These are phyloP conservation scores for Entamoeba histolytica DNA, from an alignment of 208 protist species.

Conservation along the genomic window DNA sequence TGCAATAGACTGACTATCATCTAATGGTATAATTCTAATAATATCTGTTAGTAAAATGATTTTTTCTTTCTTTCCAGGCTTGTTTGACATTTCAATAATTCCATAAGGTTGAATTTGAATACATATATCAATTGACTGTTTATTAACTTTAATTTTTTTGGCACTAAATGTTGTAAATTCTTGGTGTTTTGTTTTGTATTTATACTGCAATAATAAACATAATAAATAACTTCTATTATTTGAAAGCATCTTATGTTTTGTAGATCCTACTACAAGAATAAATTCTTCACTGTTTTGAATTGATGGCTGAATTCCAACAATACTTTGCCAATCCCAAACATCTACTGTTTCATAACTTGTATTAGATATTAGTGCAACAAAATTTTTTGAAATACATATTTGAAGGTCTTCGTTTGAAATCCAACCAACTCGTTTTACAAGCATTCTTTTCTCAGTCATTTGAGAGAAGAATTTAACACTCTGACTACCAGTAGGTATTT, in stretches of 20 bases:
- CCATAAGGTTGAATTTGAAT: neutral
- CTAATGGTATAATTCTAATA: neutral
- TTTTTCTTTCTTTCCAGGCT: neutral
- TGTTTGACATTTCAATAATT: neutral
- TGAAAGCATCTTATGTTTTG: neutral
- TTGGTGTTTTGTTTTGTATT: neutral
- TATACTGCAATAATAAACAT: neutral
- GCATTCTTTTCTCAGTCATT: neutral
- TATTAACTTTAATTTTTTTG: neutral
- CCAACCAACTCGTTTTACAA: neutral
- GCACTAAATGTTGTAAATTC: neutral
- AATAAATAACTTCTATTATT: neutral
- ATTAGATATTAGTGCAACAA: neutral
- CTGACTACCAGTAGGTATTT: neutral
- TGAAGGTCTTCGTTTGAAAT: neutral
- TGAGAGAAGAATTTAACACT: neutral
- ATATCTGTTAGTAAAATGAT: neutral
- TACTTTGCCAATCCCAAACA: neutral
- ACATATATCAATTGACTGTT: neutral
- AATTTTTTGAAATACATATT: neutral
- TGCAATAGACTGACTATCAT: neutral
- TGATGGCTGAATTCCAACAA: neutral
- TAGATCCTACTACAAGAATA: neutral
- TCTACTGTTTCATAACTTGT: neutral
- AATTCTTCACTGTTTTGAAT: neutral